Evolutionary conservation across 78 protist species (phyloP).

Genomic region (Protostelium mycophagum): DNA sequence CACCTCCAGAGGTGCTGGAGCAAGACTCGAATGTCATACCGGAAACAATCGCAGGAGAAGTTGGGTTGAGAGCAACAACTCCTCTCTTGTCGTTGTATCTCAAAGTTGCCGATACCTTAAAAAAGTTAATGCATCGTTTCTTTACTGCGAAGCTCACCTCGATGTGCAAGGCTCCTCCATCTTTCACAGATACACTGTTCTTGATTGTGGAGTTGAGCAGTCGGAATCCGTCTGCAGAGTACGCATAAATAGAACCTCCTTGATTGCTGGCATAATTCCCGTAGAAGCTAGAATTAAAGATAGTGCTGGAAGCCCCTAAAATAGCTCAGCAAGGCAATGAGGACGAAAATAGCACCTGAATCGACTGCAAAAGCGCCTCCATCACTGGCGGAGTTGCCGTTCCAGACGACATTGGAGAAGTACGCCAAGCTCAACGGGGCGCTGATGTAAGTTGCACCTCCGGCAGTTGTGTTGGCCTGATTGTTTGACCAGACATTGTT

Average conservation of each 20-base stretch:
- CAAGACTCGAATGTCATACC: background rate
- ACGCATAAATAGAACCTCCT: background rate
- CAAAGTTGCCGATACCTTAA: background rate
- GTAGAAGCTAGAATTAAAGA: background rate
- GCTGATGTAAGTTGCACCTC: no score
- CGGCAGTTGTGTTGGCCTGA: no score
- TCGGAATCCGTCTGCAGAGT: background rate
- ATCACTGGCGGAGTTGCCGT: no score
- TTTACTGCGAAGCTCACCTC: background rate
- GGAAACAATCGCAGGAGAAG: background rate
- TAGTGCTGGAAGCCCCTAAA: no score
- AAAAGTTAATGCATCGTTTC: background rate
- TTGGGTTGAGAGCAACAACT: background rate
- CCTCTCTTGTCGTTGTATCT: no score
- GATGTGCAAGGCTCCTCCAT: background rate
- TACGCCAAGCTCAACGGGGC: no score
- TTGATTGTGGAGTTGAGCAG: background rate
- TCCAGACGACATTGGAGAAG: no score
- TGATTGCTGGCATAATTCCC: background rate
- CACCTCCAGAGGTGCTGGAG: background rate
- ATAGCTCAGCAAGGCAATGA: no score
- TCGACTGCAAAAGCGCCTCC: no score
- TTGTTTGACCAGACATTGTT: no score
- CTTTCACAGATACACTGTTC: background rate
- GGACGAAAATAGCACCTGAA: no score